Base-by-base conservation (phyloP, 2,329 filamentous ascomycete species). In the Pestalotiopsis fici region DNA sequence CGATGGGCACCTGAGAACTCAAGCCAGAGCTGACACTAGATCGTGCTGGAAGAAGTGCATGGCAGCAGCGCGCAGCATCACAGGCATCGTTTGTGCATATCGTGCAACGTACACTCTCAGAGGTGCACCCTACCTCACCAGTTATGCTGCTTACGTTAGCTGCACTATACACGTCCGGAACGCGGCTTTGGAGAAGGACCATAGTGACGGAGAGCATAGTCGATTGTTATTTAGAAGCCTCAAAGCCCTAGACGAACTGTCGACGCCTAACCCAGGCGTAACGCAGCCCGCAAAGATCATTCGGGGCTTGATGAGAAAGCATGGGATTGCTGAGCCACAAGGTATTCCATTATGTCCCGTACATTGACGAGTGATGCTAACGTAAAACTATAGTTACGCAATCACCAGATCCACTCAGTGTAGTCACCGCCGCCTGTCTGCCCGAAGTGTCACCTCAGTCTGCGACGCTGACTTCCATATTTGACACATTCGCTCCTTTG, bases 31-130 rank as follows among this genome's bases (percentile, higher is more conserved):
- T 3, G 61, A 57, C 11, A 57, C 57, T 2, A 56, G 65, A n/a
- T 54, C 25, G n/a, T 31, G 59, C 35, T 59, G 47, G 56, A 66
- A 66, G 57, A 66, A 61, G 39, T 50, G 50, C 15, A 21, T 31
- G 27, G 35, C 57, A 11, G 60, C 47, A 12, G 43, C 65, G 4
- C 59, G 37, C 4, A 62, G 25, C 31, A 57, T 64, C 47, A 64
- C 65, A 1, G 37, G 47, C 59, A 28, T 64, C 27, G 60, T 63
- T 5, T 63, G 35, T 3, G 60, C 37, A 9, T 63, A 63, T 54
- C 60, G 37, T 9, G 43, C 25, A 12, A 54, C 35, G 12, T 63
- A 63, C 21, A 63, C 60, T 2, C 37, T 63, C 21, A 43, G 37
- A 18, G 60, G 60, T 4, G 60, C 60, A 1, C 60, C 60, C 13